Evolutionary conservation across 2,329 filamentous ascomycete genomes (phyloP).

Genomic region (Didymella arachidicola): DNA sequence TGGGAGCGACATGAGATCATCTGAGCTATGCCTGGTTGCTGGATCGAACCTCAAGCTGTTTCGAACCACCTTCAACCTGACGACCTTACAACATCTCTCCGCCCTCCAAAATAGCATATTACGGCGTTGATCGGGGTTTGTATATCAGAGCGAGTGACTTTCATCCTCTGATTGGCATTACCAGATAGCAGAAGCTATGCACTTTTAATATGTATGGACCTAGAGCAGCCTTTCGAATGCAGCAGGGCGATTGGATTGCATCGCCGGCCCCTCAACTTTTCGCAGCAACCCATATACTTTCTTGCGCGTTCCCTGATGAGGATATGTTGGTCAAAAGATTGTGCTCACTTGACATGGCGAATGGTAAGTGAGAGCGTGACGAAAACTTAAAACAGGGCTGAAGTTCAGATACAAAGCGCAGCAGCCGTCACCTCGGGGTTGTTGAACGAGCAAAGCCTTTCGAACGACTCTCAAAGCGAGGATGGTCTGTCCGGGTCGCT

Average conservation of each 20-base stretch:
- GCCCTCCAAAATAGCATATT: neutral
- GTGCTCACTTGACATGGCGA: neutral
- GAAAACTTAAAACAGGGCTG: neutral
- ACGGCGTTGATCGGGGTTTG: neutral
- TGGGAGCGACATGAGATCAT: slow-evolving; percentile 78
- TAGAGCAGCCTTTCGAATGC: neutral
- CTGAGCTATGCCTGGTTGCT: slow-evolving; percentile 22
- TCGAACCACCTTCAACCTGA: neutral
- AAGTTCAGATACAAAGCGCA: neutral
- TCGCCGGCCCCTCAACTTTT: neutral
- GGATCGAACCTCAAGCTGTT: neutral
- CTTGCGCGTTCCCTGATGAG: too few relatives aligned
- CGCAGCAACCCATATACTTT: neutral
- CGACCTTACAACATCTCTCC: neutral
- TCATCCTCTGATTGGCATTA: slow-evolving; percentile 10
- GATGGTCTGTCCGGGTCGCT: neutral
- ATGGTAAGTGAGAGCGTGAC: neutral
- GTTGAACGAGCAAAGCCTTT: neutral
- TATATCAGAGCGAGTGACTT: slow-evolving; percentile 5
- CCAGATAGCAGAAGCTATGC: neutral
- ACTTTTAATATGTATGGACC: slow-evolving; percentile 8
- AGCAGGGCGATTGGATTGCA: neutral
- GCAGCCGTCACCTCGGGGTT: neutral
- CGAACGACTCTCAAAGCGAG: neutral
- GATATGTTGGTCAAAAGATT: neutral